Base-by-base conservation (phyloP, 2,329 filamentous ascomycete species). In the Cryphonectria carpinicola region DNA sequence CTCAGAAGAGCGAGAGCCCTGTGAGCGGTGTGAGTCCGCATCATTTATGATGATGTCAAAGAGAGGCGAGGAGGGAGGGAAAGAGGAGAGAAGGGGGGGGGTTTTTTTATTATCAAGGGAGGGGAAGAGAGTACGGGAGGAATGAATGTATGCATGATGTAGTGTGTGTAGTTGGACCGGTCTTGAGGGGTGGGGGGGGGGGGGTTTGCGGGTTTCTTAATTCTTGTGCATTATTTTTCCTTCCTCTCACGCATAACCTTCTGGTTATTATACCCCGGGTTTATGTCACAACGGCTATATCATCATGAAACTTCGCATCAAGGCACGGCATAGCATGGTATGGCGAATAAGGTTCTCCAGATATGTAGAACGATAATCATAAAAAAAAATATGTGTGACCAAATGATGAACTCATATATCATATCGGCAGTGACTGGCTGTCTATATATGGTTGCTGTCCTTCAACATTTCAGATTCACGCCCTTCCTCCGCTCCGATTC, bases 401-500 rank as follows among this genome's bases (percentile, higher is more conserved):
- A 61, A 10, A 17, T 17, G 14, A 4, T 43, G 14, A 43, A 22
- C 3, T 22, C 43, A 49, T n/a, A 49, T n/a, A n/a, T 49, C 46
- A 49, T 49, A n/a, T 49, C 28, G 5, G 22, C 52, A 32, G 25
- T 69, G 62, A 32, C 65, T 49, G 37, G 37, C 41, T 43, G n/a
- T n/a, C 43, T 39, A 39, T 54, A 46, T 46, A 19, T 6, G 22
- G 13, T 49, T 49, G 46, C 7, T n/a, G 32, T 80, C 25, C 25
- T 17, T 64, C 39, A 97, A 80, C 94, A 98, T 82, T 93, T 97
- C 80, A 98, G 80, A 75, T 89, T 87, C 71, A 98, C 91, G 0
- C 96, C 96, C 75, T 88, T 89, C 76, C 95, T 88, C 81, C 90
- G 89, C 84, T 99, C 96, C 58, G 87, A 86, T 83, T 98, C 93